Conservation (phyloP, 441 rosid genomes). For the Erysimum pusillum region DNA sequence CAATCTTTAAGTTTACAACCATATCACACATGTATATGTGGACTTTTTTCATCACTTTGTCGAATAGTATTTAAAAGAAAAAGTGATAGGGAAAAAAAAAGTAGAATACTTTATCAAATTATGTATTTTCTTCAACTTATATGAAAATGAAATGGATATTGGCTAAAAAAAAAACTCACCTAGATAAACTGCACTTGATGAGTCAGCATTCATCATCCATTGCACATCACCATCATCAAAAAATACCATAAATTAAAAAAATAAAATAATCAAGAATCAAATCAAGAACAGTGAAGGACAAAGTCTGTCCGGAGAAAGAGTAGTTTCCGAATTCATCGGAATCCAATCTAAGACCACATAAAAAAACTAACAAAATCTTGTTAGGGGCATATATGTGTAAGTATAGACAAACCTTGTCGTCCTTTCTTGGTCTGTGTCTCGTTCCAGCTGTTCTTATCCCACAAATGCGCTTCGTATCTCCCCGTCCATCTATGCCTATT, state of each 20-base stretch:
- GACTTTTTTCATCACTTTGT: conserved; percentile 42
- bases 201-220: conserved; percentile 51
- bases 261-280: conserved; percentile 10
- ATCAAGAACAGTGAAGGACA: conserved; percentile 31
- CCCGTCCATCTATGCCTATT: conserved; percentile 95
- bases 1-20: conserved; percentile 35
- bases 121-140: conserved; percentile 6
- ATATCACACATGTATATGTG: conserved; percentile 42
- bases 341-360: conserved; percentile 34
- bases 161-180: conserved; percentile 41
- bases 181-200: conserved; percentile 50
- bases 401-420: conserved; percentile 70
- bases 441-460: conserved; percentile 96
- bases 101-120: conserved; percentile 2
- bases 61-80: conserved; percentile 25
- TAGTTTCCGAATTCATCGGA: conserved; percentile 29
- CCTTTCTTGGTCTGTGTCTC: conserved; percentile 92
- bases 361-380: conserved; percentile 13
- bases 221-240: conserved; percentile 48
- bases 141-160: conserved; percentile 22
- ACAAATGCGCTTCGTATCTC: conserved; percentile 89
- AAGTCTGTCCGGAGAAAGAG: conserved; percentile 26
- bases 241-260: conserved; percentile 7
- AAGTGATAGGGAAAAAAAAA: conserved; percentile 10
- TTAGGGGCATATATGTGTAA: background rate